Evolutionary conservation across 1,139 yeast genomes (phyloP).

Genomic region (Taphrina communis): DNA sequence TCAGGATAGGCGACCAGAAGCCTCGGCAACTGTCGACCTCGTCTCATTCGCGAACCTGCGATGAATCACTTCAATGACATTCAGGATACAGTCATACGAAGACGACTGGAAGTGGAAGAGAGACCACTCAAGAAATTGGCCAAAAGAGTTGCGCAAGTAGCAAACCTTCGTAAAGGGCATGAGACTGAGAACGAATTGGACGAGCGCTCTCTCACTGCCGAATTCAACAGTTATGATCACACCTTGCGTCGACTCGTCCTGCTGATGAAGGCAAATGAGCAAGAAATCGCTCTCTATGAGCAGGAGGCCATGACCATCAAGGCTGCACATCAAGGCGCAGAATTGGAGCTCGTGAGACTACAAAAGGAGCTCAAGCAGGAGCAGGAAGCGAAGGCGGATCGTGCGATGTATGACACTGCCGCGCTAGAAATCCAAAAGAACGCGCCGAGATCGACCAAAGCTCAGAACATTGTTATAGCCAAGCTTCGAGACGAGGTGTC

Average conservation of each 20-base stretch:
- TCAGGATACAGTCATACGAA: slow-evolving; percentile 21
- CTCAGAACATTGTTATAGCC: not conserved
- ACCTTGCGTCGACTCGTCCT: not conserved
- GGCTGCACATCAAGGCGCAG: not conserved
- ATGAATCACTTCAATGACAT: slow-evolving; percentile 6
- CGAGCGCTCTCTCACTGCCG: not conserved
- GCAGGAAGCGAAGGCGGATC: slow-evolving; percentile 1
- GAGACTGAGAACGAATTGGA: not conserved
- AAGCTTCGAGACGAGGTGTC: slow-evolving; percentile 13
- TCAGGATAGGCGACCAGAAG: too few species aligned
- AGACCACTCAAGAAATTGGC: slow-evolving; percentile 24
- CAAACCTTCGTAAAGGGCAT: not conserved
- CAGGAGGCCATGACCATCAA: slow-evolving; percentile 41
- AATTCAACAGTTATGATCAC: slow-evolving; percentile 16
- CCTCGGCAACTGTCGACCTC: not conserved
- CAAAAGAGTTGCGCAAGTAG: not conserved
- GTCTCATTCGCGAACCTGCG: too few species aligned
- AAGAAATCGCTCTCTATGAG: slow-evolving; percentile 43
- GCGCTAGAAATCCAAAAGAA: slow-evolving; percentile 15
- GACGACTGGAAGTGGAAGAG: slow-evolving; percentile 21
- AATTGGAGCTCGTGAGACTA: not conserved
- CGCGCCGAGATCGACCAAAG: slow-evolving; percentile 15
- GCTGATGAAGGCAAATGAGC: slow-evolving; percentile 15
- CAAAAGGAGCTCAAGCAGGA: slow-evolving; percentile 2
- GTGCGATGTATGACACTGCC: slow-evolving; percentile 7